Evolutionary conservation across 257 asterid genomes (phyloP).

Genomic region (Solanum verrucosum): DNA sequence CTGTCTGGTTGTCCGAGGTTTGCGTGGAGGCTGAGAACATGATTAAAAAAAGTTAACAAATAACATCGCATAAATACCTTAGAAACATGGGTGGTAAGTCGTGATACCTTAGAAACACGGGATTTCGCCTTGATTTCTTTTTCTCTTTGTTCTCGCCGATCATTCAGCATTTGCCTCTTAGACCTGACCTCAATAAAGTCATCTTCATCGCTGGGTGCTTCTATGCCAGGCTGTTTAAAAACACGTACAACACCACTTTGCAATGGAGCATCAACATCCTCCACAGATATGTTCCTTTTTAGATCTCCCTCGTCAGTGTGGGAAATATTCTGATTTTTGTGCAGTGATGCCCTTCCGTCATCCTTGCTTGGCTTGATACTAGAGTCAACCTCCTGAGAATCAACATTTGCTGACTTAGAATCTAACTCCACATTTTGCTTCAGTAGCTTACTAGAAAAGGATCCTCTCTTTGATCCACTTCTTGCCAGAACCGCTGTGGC

Average conservation of each 20-base stretch:
- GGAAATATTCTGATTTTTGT: conserved; percentile 24
- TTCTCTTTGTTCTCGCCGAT: conserved; percentile 89
- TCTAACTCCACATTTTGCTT: conserved; percentile 41
- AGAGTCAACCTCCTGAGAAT: conserved; percentile 28
- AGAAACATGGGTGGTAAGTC: neutral
- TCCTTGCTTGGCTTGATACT: conserved; percentile 35
- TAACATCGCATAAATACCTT: neutral
- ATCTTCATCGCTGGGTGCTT: conserved; percentile 91
- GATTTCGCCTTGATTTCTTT: conserved; percentile 78
- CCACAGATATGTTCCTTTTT: conserved; percentile 51
- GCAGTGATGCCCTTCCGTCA: conserved; percentile 18
- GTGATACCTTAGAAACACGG: conserved; percentile 50
- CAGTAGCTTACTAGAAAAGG: conserved; percentile 35
- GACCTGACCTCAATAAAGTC: conserved; percentile 96
- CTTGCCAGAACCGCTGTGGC: conserved; percentile 40
- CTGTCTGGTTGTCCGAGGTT: conserved; percentile 41
- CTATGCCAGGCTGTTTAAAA: conserved; percentile 87
- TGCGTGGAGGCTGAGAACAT: conserved; percentile 44
- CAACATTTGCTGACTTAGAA: conserved; percentile 21
- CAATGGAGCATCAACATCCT: conserved; percentile 87
- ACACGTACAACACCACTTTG: conserved; percentile 95
- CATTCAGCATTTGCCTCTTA: conserved; percentile 91
- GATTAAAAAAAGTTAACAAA: neutral
- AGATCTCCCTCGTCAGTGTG: conserved; percentile 34
- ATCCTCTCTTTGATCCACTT: conserved; percentile 77